phyloP scores from a whole-genome alignment of 306 rosid species.

The Casuarina equisetifolia region DNA sequence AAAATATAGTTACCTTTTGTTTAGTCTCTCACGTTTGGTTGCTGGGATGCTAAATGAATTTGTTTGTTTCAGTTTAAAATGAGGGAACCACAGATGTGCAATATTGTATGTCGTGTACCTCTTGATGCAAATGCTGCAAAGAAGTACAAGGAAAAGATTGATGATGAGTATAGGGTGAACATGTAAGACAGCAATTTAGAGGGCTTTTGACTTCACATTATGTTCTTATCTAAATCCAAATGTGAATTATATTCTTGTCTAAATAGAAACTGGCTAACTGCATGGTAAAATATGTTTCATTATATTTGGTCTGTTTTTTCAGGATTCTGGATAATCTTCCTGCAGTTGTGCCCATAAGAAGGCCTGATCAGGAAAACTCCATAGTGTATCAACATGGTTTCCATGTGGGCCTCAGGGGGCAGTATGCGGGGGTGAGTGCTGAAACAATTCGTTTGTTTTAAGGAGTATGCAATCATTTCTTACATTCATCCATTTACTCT shows the following conservation, averaged over 20 bases:
- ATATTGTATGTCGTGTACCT: slow-evolving; percentile 51
- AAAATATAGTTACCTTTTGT: background rate
- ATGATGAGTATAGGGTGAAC: slow-evolving; percentile 84
- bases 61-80: slow-evolving; percentile 66
- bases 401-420: slow-evolving; percentile 85
- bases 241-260: slow-evolving; percentile 4
- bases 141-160: slow-evolving; percentile 78
- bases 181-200: slow-evolving; percentile 48
- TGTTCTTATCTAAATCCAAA: too few relatives aligned
- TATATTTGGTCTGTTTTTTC: slow-evolving; percentile 8
- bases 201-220: slow-evolving; percentile 5
- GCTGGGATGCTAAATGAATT: slow-evolving; percentile 22
- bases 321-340: slow-evolving; percentile 96
- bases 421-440: slow-evolving; percentile 67
- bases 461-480: slow-evolving; percentile 14
- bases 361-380: slow-evolving; percentile 71
- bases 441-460: slow-evolving; percentile 14
- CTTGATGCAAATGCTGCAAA: slow-evolving; percentile 62
- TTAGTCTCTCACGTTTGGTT: slow-evolving; percentile 9
- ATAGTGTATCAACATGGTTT: slow-evolving; percentile 78
- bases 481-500: slow-evolving; percentile 12
- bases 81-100: slow-evolving; percentile 93
- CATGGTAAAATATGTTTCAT: background rate
- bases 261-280: background rate
- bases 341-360: slow-evolving; percentile 70